Evolutionary conservation across 768 basidiomycete species (phyloP), one percentile per base, ranked within the genome.

Genomic region (Floccularia luteovirens): DNA sequence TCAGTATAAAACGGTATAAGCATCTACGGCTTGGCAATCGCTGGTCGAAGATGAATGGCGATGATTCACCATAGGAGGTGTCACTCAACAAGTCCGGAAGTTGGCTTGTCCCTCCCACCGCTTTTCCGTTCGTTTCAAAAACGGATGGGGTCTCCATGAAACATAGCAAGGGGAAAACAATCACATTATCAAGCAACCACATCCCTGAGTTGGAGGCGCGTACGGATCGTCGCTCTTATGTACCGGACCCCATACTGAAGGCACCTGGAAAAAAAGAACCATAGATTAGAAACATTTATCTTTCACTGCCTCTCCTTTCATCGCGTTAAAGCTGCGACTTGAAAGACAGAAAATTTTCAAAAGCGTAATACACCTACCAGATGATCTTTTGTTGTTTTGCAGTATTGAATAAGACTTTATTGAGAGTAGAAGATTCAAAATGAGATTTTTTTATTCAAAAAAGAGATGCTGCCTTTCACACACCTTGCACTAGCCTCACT

Each of bases 191-290:
- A 72, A 57, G 57, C 83, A 86, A 53, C 67, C 75, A 68, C 84
- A 86, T 22, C 82, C 78, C 52, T 76, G 67, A 36, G 79, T 73
- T 54, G 81, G 86, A 37, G 89, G 85, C 41, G 88, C 86, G 60
- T 91, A 97, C 28, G 93, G 93, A 58, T 97, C 92, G 60, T 93
- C 88, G 51, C 76, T 78, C 66, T 89, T 90, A 52, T 76, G 79
- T 22, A 92, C 75, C 12, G 87, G 82, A 14, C 93, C 93, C 93
- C 93, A 98, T 38, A 98, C 86, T 24, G 86, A 90, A 12, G 92
- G 91, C 38, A 92, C 78, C 89, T 92, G 55, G 16, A 51, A 40
- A 31, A 16, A 51, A 36, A 28, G 21, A 38, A 36, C 43, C 28
- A 24, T 24, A 28, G 47, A 35, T 40, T 22, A 45, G 31, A 19